phyloP scores from a whole-genome alignment of 106 monocot species.

The Triglochin maritima region DNA sequence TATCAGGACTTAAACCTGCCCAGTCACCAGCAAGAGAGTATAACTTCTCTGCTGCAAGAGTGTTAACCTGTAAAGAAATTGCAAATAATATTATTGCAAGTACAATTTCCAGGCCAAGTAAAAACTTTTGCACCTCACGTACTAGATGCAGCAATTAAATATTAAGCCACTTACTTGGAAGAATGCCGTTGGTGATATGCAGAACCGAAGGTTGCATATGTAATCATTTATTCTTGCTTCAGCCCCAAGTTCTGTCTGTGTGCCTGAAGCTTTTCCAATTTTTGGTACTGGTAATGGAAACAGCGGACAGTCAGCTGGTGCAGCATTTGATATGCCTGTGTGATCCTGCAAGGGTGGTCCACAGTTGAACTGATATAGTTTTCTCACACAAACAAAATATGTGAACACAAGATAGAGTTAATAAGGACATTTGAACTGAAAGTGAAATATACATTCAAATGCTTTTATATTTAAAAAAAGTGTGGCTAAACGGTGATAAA shows the following conservation, averaged over 20 bases:
- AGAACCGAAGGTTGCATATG: conserved; percentile 72
- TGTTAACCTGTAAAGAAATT: conserved; percentile 63
- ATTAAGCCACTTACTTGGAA: conserved; percentile 56
- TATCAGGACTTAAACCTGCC: conserved; percentile 60
- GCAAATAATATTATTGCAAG: not conserved
- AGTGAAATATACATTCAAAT: too few species aligned
- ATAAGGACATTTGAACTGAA: too few species aligned
- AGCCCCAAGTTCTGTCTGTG: conserved; percentile 5
- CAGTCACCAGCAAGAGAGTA: conserved; percentile 93
- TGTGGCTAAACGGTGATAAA: too few species aligned
- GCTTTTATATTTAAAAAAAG: too few species aligned
- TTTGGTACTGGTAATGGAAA: conserved; percentile 37
- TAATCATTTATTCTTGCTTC: conserved; percentile 85
- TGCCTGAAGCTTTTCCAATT: conserved; percentile 6
- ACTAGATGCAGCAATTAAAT: not conserved
- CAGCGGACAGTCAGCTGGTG: conserved; percentile 83
- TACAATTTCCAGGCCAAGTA: too few species aligned
- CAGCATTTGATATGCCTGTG: conserved; percentile 90
- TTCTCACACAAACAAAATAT: not conserved
- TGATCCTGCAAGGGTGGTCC: conserved; percentile 53
- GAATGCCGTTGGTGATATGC: conserved; percentile 94
- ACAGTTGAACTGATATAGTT: not conserved
- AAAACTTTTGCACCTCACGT: too few species aligned
- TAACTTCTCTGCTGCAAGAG: conserved; percentile 88
- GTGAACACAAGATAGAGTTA: not conserved